Conservation (phyloP, 2,329 filamentous ascomycete species). For the Fusarium annulatum region DNA sequence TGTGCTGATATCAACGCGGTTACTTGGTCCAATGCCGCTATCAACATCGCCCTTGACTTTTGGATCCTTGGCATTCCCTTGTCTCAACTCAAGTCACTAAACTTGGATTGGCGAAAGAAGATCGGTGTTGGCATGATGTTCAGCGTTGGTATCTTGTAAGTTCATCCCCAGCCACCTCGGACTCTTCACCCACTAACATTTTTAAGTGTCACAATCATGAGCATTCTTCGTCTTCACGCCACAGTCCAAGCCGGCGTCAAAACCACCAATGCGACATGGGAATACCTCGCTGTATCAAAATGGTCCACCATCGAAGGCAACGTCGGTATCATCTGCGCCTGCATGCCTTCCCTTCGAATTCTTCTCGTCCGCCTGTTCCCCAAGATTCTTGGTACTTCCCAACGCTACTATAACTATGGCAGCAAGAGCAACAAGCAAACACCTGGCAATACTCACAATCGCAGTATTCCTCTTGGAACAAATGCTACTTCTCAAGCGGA, state of each 20-base stretch:
- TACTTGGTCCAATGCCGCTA: constrained; percentile 62
- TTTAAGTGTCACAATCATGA: constrained; percentile 52
- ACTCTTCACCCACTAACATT: background rate
- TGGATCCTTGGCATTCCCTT: constrained; percentile 64
- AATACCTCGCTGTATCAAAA: constrained; percentile 45
- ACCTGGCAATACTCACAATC: constrained; percentile 9
- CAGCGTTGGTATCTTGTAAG: constrained; percentile 59
- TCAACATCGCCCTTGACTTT: constrained; percentile 64
- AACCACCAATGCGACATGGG: constrained; percentile 51
- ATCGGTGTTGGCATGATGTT: constrained; percentile 63
- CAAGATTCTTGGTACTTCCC: constrained; percentile 45
- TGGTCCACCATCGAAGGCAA: constrained; percentile 55
- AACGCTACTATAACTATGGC: constrained; percentile 46
- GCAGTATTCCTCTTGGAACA: constrained; percentile 23
- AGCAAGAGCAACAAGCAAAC: constrained; percentile 25
- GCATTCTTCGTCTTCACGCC: constrained; percentile 51
- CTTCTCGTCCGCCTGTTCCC: constrained; percentile 55
- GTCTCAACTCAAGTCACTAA: constrained; percentile 55
- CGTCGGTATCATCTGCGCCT: constrained; percentile 54
- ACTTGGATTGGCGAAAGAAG: constrained; percentile 61
- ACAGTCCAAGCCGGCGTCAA: constrained; percentile 47
- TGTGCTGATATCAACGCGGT: constrained; percentile 63
- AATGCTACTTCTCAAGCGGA: constrained; percentile 41
- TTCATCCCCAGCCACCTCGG: background rate
- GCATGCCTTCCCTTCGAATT: constrained; percentile 52